Percentiles rank a stretch among this genome's conserved stretches.
phyloP scores from a whole-genome alignment of 306 rosid genomes.

The Cicer cuneatum region DNA sequence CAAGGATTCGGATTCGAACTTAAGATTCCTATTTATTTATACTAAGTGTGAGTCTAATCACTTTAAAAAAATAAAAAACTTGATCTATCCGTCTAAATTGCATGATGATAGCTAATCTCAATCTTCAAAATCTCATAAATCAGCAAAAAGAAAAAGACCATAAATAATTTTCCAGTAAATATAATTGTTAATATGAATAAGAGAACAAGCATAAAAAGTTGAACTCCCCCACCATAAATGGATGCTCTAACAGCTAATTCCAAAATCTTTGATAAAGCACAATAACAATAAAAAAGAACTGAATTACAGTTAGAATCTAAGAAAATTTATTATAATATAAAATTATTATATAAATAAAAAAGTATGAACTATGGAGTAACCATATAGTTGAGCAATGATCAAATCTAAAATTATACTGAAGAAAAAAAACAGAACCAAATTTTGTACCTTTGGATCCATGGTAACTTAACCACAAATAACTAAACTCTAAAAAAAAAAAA shows the following conservation, averaged over 20 bases:
- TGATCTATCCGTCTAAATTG: not conserved
- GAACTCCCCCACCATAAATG: slow-evolving; percentile 35
- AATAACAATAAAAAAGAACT: slow-evolving; percentile 42
- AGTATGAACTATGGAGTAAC: slow-evolving; percentile 33
- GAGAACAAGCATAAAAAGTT: slow-evolving; percentile 33
- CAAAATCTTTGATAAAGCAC: slow-evolving; percentile 36
- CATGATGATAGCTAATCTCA: not conserved
- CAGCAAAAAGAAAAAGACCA: not conserved
- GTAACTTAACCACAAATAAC: slow-evolving; percentile 15
- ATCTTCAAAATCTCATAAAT: not conserved
- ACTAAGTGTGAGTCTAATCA: no score
- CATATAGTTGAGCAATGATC: slow-evolving; percentile 43
- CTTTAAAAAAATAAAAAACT: no score
- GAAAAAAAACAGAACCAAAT: slow-evolving; percentile 48
- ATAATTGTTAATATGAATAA: not conserved
- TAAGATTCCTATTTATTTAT: no score
- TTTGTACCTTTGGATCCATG: slow-evolving; percentile 51
- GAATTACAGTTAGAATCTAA: slow-evolving; percentile 56
- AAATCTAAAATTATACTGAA: slow-evolving; percentile 41
- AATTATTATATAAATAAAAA: slow-evolving; percentile 31
- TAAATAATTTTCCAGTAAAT: not conserved
- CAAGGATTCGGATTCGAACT: no score
- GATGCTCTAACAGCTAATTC: slow-evolving; percentile 33
- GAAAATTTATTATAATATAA: slow-evolving; percentile 18
- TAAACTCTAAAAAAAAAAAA: not conserved